Evolutionary conservation across 169 alveolate genomes (phyloP), one percentile per base, ranked within the genome.

Genomic region (Plasmodium ovale): DNA sequence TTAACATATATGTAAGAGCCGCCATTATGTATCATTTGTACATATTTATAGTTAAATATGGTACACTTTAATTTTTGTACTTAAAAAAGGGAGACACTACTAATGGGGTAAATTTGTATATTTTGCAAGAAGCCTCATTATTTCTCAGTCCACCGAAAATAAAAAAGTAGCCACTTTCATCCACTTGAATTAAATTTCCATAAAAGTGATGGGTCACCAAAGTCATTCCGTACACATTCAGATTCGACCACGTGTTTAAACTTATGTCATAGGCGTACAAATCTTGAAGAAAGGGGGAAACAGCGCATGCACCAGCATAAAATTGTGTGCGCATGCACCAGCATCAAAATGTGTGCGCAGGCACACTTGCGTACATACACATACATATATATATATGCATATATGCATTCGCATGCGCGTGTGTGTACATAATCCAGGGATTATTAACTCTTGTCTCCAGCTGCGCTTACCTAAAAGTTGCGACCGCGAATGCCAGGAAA

Each of bases 131-230:
- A 29, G 62, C 19, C 19, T 25, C 72, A 70, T 84, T 84, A 59
- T 84, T 35, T 54, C 91, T 35, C 27, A 84, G 33, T n/a, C 91
- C 91, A 19, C 91, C 91, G 44, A 84, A 84, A 53, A 68, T 53
- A 33, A 68, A 67, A 70, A 84, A 84, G 35, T 84, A 84, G 0
- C 91, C 91, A 59, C 85, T 84, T 10, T 68, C 73, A 39, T 84
- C 91, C 10, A 84, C 54, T 62, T 84, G 84, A 33, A 69, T 49
- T 3, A 84, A 67, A 14, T 68, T 53, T 14, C 91, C 91, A 39
- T 84, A 84, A 35, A 84, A 84, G 31, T 84, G 91, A 27, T 60
- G 91, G 2, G 85, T 67, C 3, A 68, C 74, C 19, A 35, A 65
- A 6, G 72, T 44, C 73, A 71, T 53, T 21, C 91, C 91, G 51